Base-by-base conservation (phyloP, 345 rosid genomes). In the Triadica sebifera region DNA sequence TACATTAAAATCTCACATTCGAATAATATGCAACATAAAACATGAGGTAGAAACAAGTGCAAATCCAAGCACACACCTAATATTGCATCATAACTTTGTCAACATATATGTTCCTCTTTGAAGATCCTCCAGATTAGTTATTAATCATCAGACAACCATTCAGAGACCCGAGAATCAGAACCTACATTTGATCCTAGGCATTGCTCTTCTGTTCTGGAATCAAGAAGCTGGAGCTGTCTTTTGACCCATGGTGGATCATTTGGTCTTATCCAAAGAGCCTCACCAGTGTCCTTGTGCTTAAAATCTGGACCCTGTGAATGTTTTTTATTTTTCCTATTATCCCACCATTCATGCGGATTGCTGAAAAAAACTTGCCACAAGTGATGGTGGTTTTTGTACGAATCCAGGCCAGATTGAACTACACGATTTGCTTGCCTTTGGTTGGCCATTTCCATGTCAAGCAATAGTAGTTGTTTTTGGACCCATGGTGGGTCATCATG, bases 91-190 rank as follows among this genome's bases (percentile, higher is more conserved):
- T 7, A 15, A 41, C 56, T 17, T 60, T 8, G 47, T 43, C 5
- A 60, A 16, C 39, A 15, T 12, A 52, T 9, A 66, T 19, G 4
- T 64, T 64, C 57, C 52, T 73, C 25, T 34, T 15, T 43, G 1
- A 2, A 16, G 71, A 8, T 43, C 67, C 63, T 41, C 66, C 68
- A 65, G 41, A 50, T 60, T 38, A 10, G 34, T 47, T 71, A 58
- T 70, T 77, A 85, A 16, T 78, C 73, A 63, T 88, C 86, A 75
- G 80, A 87, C 45, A 80, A 71, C 90, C 89, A 93, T 2, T 74
- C 70, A 11, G 86, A 85, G 50, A 87, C 53, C 55, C 70, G 65
- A 57, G 69, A 43, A 43, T 46, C 68, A 22, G 79, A 73, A 51
- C 77, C 68, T 62, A 2, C 71, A 55, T 61, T 65, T 34, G 76